Conservation (phyloP, 371 early-diverging fungal genomes). For the Actinomortierella wolfii region DNA sequence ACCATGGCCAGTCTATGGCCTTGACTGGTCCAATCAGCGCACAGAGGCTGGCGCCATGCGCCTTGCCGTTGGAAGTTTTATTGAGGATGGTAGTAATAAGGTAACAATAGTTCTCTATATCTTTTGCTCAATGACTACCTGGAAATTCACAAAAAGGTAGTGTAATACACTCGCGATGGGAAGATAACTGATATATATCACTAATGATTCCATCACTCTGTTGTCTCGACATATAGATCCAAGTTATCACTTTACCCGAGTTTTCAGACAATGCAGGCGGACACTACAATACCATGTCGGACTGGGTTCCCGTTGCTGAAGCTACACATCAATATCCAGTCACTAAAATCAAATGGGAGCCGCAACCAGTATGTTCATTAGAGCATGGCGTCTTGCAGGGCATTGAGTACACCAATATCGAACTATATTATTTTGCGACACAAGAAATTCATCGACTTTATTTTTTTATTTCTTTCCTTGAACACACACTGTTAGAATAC, state of each 20-base stretch:
- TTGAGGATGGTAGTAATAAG: constrained; percentile 84
- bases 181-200: no score
- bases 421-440: constrained; percentile 13
- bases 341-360: constrained; percentile 91
- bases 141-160: no score
- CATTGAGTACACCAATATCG: constrained; percentile 1
- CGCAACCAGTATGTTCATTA: constrained; percentile 34
- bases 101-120: no score
- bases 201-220: background rate
- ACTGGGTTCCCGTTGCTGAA: constrained; percentile 81
- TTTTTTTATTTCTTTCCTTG: background rate
- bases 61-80: constrained; percentile 83
- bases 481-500: constrained; percentile 11
- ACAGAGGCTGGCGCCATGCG: constrained; percentile 71
- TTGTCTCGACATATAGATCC: constrained; percentile 49
- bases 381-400: constrained; percentile 7
- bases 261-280: constrained; percentile 43
- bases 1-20: constrained; percentile 85
- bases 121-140: no score
- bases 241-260: constrained; percentile 66
- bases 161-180: no score
- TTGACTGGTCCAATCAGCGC: constrained; percentile 81
- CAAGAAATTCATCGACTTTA: no score
- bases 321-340: constrained; percentile 85
- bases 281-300: constrained; percentile 48